Base-by-base conservation (phyloP, 192 early-diverging fungal genomes). In the Cetraspora pellucida region DNA sequence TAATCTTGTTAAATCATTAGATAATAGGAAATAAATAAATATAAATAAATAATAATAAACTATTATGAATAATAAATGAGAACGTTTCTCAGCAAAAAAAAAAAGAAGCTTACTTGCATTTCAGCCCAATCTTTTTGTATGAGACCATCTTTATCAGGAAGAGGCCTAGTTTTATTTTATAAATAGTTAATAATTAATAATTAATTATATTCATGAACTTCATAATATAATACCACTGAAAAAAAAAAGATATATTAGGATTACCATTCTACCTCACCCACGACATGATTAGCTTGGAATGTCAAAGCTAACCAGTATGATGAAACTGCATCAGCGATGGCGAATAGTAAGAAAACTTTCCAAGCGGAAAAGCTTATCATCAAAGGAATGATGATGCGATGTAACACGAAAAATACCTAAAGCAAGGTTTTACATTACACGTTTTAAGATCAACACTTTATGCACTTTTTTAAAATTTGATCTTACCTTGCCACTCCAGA, bases 241-340 rank as follows among this genome's bases (percentile, higher is more conserved):
- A 2, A 10, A 19, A 9, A 43, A 1, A 14, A 66, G n/a, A 43
- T 43, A 10, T 3, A 43, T 23, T 74, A 27, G 27, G 27, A 14
- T 66, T 76, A 76, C 87, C 87, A 89, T 66, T 84, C 78, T 10
- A 86, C 85, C 54, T 89, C 86, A 47, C 81, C 80, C 0, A 89
- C 87, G 8, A 89, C 87, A 57, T 89, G 87, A 81, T 89, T 89
- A 3, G 86, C 87, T 75, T 89, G 87, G 78, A 89, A 89, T 49
- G 85, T 84, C 31, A 87, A 74, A 3, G 87, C 83, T 43, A 89
- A 79, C 83, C 85, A 86, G 60, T 86, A 86, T 19, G 83, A 82
- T 19, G 86, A 73, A 1, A 86, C 71, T 71, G 85, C 52, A 60
- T 89, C 87, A 16, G 87, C 77, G 14, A 86, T 66, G 2, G 81